Evolutionary conservation across 2,329 filamentous ascomycete genomes (phyloP).

Genomic region (Fusarium algeriense): DNA sequence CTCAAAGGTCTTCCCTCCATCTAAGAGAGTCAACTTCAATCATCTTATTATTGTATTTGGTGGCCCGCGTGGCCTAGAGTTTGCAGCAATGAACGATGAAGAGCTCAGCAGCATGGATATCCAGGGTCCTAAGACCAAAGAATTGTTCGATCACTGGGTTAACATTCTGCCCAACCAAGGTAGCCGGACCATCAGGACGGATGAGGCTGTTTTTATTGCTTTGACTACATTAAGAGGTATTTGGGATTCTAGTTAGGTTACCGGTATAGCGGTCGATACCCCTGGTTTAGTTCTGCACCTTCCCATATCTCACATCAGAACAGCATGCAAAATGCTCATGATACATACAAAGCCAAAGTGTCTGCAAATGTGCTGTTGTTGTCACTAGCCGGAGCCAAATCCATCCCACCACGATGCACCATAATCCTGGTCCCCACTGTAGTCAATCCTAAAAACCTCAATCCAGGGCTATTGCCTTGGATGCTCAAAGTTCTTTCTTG

Average conservation of each 20-base stretch:
- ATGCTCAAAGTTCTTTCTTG: conserved; percentile 59
- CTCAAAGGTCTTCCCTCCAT: conserved; percentile 59
- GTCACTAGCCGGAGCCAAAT: conserved; percentile 35
- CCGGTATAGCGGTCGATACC: conserved; percentile 43
- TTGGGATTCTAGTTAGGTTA: conserved; percentile 57
- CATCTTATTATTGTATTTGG: conserved; percentile 85
- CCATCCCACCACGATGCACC: conserved; percentile 43
- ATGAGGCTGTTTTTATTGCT: conserved; percentile 85
- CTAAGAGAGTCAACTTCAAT: conserved; percentile 65
- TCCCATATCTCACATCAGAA: conserved; percentile 7
- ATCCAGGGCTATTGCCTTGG: conserved; percentile 31
- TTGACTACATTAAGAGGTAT: conserved; percentile 74
- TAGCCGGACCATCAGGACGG: conserved; percentile 83
- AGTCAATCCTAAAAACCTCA: conserved; percentile 47
- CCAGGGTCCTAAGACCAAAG: conserved; percentile 70
- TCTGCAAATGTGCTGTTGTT: conserved; percentile 51
- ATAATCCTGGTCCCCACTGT: conserved; percentile 48
- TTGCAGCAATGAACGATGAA: conserved; percentile 73
- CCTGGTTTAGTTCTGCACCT: conserved; percentile 12
- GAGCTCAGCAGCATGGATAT: conserved; percentile 72
- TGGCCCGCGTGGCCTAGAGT: conserved; percentile 83
- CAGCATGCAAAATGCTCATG: conserved; percentile 29
- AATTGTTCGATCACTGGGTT: conserved; percentile 87
- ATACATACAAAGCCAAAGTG: conserved; percentile 46
- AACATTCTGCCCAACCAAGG: conserved; percentile 85